A percentile compares a stretch with the other conserved stretches of the same genome.
Conservation (phyloP, 2,329 filamentous ascomycete species). For the Fusarium sterilihyphosum region DNA sequence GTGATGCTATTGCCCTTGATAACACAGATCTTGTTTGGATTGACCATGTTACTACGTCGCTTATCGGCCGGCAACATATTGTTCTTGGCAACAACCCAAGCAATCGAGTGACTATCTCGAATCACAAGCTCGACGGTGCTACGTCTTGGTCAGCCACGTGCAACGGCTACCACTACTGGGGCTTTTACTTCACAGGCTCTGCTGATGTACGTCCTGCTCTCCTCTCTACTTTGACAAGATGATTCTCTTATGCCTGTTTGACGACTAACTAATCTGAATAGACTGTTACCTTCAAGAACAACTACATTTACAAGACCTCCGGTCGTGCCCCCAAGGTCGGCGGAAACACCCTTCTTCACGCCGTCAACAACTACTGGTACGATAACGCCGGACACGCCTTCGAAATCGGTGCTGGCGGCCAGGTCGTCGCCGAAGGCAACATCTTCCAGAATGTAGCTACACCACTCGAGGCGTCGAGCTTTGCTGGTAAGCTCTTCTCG, state of each 20-base stretch:
- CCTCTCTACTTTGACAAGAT: too few relatives aligned
- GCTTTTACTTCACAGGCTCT: constrained; percentile 65
- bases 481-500: constrained; percentile 52
- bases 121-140: constrained; percentile 1
- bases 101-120: neutral
- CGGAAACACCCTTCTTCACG: constrained; percentile 3
- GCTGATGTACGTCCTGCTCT: constrained; percentile 23
- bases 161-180: constrained; percentile 68
- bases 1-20: constrained; percentile 63
- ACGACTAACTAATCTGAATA: neutral
- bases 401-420: neutral
- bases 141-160: constrained; percentile 55
- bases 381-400: neutral
- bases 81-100: neutral
- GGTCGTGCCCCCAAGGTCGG: neutral
- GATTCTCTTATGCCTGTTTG: too few relatives aligned
- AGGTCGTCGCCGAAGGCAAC: neutral
- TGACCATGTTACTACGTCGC: neutral
- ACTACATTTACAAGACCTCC: constrained; percentile 57
- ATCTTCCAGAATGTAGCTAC: neutral
- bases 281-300: constrained; percentile 61
- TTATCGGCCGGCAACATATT: constrained; percentile 2
- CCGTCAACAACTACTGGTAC: constrained; percentile 8
- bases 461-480: constrained; percentile 40
- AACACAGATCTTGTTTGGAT: constrained; percentile 11